Evolutionary conservation across 345 rosid genomes (phyloP).

Genomic region (Moricandia arvensis): DNA sequence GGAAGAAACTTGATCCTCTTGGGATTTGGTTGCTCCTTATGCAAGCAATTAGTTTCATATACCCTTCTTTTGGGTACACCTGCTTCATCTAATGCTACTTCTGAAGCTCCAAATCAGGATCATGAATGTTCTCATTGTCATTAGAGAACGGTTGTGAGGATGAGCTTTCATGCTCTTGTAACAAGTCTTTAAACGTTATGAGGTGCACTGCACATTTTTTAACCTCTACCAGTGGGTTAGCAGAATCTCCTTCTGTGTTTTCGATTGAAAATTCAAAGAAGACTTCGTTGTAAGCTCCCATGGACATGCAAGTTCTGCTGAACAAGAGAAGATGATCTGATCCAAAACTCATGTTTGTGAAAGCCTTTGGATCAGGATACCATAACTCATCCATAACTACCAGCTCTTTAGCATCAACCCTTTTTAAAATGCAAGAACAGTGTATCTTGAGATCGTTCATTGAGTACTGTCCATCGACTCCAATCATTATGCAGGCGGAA

Average conservation of each 20-base stretch:
- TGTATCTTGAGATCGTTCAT: constrained; percentile 29
- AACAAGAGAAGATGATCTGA: constrained; percentile 37
- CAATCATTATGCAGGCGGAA: constrained; percentile 28
- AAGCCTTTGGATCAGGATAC: constrained; percentile 36
- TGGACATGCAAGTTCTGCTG: constrained; percentile 29
- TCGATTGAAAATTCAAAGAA: constrained; percentile 23
- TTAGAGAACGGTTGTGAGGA: neutral
- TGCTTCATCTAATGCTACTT: constrained; percentile 8
- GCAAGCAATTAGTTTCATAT: neutral
- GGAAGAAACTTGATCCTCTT: constrained; percentile 29
- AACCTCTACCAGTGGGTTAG: constrained; percentile 10
- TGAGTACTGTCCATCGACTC: constrained; percentile 19
- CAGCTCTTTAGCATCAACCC: constrained; percentile 2
- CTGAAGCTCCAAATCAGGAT: constrained; percentile 18
- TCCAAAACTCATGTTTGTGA: constrained; percentile 16
- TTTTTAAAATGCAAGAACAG: constrained; percentile 22
- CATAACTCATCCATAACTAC: constrained; percentile 34
- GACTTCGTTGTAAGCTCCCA: constrained; percentile 17
- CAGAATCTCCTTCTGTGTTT: constrained; percentile 16
- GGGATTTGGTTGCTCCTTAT: constrained; percentile 13
- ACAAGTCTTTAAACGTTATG: constrained; percentile 26
- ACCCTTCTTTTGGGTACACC: constrained; percentile 10
- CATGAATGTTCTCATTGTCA: neutral
- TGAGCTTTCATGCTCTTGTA: constrained; percentile 10
- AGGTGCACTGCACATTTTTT: constrained; percentile 33